A percentile compares a stretch with the other conserved stretches of the same genome.
These are phyloP conservation scores for Xylariaceae sp. DNA, from an alignment of 2,329 filamentous ascomycete genomes.

Conservation along the genomic window DNA sequence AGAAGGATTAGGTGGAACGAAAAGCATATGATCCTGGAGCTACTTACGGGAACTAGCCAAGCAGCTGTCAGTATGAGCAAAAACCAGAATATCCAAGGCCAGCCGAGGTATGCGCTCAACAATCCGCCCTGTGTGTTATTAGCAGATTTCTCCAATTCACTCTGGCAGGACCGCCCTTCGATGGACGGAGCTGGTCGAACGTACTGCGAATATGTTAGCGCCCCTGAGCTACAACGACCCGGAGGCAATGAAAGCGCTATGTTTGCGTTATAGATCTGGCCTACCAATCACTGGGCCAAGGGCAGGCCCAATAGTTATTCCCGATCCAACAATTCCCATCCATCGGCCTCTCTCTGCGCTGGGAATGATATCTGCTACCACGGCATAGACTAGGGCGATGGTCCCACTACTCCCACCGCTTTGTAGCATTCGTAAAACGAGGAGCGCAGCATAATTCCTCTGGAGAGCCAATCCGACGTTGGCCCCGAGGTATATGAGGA, in stretches of 20 bases:
- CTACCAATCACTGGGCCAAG: constrained; percentile 30
- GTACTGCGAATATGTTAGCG: constrained; percentile 15
- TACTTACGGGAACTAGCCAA: constrained; percentile 45
- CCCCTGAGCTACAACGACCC: neutral
- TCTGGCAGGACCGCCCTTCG: neutral
- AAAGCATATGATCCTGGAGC: neutral
- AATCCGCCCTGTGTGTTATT: constrained; percentile 52
- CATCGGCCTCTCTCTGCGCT: constrained; percentile 68
- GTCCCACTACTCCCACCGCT: constrained; percentile 63
- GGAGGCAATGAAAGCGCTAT: neutral
- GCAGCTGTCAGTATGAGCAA: constrained; percentile 51
- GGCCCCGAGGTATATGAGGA: constrained; percentile 53
- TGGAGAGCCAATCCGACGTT: constrained; percentile 59
- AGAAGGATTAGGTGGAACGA: neutral
- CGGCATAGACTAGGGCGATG: constrained; percentile 65
- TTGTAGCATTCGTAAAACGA: constrained; percentile 60
- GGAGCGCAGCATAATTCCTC: constrained; percentile 51
- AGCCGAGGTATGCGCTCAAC: constrained; percentile 59
- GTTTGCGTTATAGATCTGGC: neutral
- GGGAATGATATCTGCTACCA: constrained; percentile 68
- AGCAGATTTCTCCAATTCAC: constrained; percentile 44
- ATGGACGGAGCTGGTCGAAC: constrained; percentile 3
- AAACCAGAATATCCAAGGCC: constrained; percentile 69
- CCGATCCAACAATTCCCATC: constrained; percentile 62
- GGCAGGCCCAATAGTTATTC: constrained; percentile 52